Evolutionary conservation across 768 basidiomycete species (phyloP).

Genomic region (Serendipita sp.): DNA sequence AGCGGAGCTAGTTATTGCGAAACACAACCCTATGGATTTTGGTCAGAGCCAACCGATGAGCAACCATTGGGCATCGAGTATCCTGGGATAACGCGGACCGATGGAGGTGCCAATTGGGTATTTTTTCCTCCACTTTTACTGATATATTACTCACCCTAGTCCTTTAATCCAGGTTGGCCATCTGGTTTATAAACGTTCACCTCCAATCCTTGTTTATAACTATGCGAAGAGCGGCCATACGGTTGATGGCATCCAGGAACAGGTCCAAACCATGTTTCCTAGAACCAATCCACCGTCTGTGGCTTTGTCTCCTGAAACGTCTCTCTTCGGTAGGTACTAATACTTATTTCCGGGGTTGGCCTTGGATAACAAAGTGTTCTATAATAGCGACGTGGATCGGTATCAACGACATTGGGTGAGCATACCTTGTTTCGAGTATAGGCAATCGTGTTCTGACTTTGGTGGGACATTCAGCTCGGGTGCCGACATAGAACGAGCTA

Average conservation of each 20-base stretch:
- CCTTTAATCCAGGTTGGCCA: slow-evolving; percentile 13
- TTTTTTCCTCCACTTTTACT: slow-evolving; percentile 11
- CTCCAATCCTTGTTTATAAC: slow-evolving; percentile 36
- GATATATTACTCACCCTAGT: neutral
- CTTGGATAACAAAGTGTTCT: neutral
- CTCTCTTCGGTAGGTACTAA: slow-evolving; percentile 28
- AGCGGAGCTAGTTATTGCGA: slow-evolving; percentile 43
- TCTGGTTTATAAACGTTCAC: slow-evolving; percentile 19
- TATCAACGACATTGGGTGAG: slow-evolving; percentile 38
- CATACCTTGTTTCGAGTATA: slow-evolving; percentile 23
- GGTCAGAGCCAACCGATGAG: slow-evolving; percentile 21
- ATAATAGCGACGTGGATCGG: slow-evolving; percentile 45
- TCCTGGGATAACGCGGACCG: slow-evolving; percentile 35
- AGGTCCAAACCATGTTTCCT: slow-evolving; percentile 28
- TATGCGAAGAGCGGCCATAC: slow-evolving; percentile 41
- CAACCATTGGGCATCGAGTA: slow-evolving; percentile 35
- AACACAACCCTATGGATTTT: slow-evolving; percentile 27
- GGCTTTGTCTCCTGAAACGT: slow-evolving; percentile 27
- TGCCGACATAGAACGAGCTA: neutral
- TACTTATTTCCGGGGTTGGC: neutral
- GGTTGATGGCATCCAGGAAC: slow-evolving; percentile 26
- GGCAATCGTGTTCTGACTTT: too few relatives aligned
- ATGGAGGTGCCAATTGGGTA: slow-evolving; percentile 42
- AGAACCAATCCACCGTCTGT: slow-evolving; percentile 22
- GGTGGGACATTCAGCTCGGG: neutral